Conservation (phyloP, 176 grass and related monocot genomes). For the Bonia amplexicaulis region DNA sequence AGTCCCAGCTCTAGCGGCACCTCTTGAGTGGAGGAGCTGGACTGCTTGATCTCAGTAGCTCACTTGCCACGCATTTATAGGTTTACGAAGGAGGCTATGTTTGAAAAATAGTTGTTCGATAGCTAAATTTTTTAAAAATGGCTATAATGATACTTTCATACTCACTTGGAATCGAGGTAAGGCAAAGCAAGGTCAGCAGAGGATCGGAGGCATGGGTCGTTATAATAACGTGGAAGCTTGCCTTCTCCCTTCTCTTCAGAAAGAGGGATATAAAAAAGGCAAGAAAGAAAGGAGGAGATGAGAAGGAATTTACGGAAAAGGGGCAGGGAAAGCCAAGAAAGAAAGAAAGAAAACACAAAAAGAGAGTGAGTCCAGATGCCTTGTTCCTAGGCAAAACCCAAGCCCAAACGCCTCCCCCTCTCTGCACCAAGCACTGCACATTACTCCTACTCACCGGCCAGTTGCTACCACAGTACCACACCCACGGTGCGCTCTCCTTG, state of each 20-base stretch:
- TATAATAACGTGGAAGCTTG: conserved; percentile 40
- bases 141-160: too few relatives aligned
- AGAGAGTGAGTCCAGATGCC: neutral
- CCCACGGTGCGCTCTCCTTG: neutral
- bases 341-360: neutral
- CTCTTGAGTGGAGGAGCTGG: too few relatives aligned
- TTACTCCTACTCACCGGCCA: neutral
- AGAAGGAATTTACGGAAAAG: conserved; percentile 1
- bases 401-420: neutral
- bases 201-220: neutral
- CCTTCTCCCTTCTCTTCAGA: neutral
- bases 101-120: too few relatives aligned
- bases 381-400: conserved; percentile 12
- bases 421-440: neutral
- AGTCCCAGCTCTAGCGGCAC: too few relatives aligned
- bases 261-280: neutral
- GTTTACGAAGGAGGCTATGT: too few relatives aligned
- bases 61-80: rapidly evolving
- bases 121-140: too few relatives aligned
- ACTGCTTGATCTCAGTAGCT: too few relatives aligned
- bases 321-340: neutral
- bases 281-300: neutral
- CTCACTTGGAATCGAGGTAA: neutral
- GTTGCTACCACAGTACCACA: neutral
- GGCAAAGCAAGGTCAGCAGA: neutral